Percentiles rank a stretch among this genome's conserved stretches.
Evolutionary conservation across 805 yeast genomes (phyloP).

Genomic region (Wickerhamomyces queroliae): DNA sequence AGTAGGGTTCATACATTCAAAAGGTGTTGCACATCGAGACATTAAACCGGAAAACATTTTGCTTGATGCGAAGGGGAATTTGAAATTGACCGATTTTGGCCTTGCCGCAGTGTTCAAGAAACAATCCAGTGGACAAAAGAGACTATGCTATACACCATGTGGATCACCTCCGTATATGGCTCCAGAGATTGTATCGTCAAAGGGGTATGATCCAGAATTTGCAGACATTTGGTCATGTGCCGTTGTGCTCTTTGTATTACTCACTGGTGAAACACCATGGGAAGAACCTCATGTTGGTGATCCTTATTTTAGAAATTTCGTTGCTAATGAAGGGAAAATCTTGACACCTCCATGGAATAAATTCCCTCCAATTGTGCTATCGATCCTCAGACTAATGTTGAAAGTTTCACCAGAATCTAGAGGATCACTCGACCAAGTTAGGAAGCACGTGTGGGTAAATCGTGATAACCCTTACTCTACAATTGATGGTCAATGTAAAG

Average conservation of each 20-base stretch:
- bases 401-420: constrained; percentile 43
- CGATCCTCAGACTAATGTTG: constrained; percentile 47
- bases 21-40: constrained; percentile 65
- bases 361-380: constrained; percentile 41
- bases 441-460: constrained; percentile 51
- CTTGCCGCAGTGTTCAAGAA: constrained; percentile 56
- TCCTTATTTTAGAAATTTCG: constrained; percentile 36
- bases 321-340: constrained; percentile 40
- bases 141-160: constrained; percentile 48
- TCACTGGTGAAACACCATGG: constrained; percentile 71
- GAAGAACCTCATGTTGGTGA: constrained; percentile 54
- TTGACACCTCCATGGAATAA: constrained; percentile 48
- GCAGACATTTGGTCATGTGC: constrained; percentile 73
- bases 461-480: constrained; percentile 37
- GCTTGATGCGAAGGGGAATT: constrained; percentile 55
- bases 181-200: constrained; percentile 50
- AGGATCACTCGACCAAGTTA: constrained; percentile 32
- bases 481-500: constrained; percentile 43
- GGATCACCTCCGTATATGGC: constrained; percentile 80
- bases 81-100: constrained; percentile 77
- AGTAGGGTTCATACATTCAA: constrained; percentile 49
- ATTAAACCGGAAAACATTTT: constrained; percentile 67
- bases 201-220: constrained; percentile 49
- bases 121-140: constrained; percentile 37
- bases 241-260: constrained; percentile 51